Evolutionary conservation across 805 yeast species (phyloP).

Genomic region (Saturnispora besseyi): DNA sequence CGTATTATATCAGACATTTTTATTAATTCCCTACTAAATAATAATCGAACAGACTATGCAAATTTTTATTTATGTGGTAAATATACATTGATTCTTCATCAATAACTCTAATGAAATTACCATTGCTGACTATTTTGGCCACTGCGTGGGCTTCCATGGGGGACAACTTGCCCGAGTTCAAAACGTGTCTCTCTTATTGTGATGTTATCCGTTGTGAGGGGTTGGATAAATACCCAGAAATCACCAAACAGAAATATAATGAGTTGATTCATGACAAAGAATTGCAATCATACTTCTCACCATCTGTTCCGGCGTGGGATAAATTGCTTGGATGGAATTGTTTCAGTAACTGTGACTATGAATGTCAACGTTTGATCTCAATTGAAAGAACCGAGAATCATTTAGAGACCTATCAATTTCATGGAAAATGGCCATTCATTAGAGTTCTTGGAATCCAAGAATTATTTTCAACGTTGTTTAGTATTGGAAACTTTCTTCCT

Average conservation of each 20-base stretch:
- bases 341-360: conserved; percentile 78
- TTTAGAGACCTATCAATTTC: conserved; percentile 71
- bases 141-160: conserved; percentile 43
- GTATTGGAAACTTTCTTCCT: conserved; percentile 60
- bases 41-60: not conserved
- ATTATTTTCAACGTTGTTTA: conserved; percentile 67
- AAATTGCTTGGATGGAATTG: conserved; percentile 64
- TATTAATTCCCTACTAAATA: not conserved
- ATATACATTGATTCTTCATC: not conserved
- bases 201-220: conserved; percentile 26
- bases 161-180: conserved; percentile 48
- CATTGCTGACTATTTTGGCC: not conserved
- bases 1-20: conserved; percentile 24
- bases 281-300: conserved; percentile 30
- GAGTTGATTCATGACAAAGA: conserved; percentile 24
- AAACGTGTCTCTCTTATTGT: conserved; percentile 48
- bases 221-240: conserved; percentile 17
- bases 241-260: conserved; percentile 20
- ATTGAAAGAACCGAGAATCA: conserved; percentile 35
- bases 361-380: conserved; percentile 77
- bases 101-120: not conserved
- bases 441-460: conserved; percentile 81
- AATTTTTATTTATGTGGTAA: not conserved
- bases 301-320: conserved; percentile 36
- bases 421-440: conserved; percentile 95